Base-by-base conservation (phyloP, 176 grass and related monocot genomes). In the Aegilops longissima region DNA sequence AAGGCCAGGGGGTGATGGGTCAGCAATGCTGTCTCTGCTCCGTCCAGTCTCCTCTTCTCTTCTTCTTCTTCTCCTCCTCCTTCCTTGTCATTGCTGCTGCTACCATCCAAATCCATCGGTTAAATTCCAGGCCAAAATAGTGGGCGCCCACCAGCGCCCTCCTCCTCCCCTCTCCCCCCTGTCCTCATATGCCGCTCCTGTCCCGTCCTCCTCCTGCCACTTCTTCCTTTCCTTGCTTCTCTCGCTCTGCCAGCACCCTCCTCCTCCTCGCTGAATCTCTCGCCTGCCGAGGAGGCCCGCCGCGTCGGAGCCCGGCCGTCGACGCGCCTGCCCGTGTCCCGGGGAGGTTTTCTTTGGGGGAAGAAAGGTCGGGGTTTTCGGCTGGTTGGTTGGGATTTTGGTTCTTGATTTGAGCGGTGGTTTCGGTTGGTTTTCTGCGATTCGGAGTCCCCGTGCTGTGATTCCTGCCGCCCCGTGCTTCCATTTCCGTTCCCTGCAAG, bases 91-190 rank as follows among this genome's bases (percentile, higher is more conserved):
- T 25, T 12, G 61, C 13, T 16, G 49, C 45, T 54, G 56, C 56
- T 59, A 59, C 56, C 56, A 21, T 75, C 87, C 35, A 73, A 40
- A 76, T 82, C 45, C 36, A 58, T 82, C 70, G 24, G 39, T 83
- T 89, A 51, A 75, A 54, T 89, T 86, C 83, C 24, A 2, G 56
- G 44, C 58, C 74, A 9, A 79, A 63, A 65, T 85, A 54, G 85
- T 91, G 86, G 82, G 77, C 18, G 62, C 61, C 85, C 51, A 78
- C 68, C 63, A 52, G 31, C 73, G 18, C 70, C 69, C 21, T 42
- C 36, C 23, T 86, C 63, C 40, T 10, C 42, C 52, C 38, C 77
- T 5, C 49, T 16, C 51, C 30, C 20, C 80, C 17, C 80, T 75
- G 85, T 38, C 61, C 78, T 52, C 77, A 81, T 52, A 61, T 72